Evolutionary conservation across 108 stramenopile species (phyloP).

Genomic region (Discostella pseudostelligera): DNA sequence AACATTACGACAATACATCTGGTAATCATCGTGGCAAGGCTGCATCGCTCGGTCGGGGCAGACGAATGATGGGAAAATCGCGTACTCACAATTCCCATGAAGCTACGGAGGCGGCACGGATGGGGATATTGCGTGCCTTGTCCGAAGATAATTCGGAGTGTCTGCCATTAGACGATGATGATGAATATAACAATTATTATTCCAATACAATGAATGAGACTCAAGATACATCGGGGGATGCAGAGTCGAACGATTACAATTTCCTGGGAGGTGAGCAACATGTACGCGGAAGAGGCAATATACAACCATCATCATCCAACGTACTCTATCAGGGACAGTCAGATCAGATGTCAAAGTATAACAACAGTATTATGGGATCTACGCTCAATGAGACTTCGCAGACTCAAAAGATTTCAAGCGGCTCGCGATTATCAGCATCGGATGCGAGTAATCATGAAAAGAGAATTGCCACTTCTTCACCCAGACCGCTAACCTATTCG

Average conservation of each 20-base stretch:
- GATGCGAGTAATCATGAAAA: not conserved
- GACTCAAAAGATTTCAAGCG: not conserved
- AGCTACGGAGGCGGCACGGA: slow-evolving; percentile 30
- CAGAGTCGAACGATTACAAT: not conserved
- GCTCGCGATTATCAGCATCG: not conserved
- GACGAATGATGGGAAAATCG: not conserved
- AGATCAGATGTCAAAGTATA: slow-evolving; percentile 3
- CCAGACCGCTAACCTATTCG: not conserved
- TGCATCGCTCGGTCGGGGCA: not conserved
- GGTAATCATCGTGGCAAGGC: not conserved
- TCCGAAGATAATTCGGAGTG: slow-evolving; percentile 41
- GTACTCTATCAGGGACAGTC: slow-evolving; percentile 7
- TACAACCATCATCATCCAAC: not conserved
- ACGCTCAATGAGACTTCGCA: not conserved
- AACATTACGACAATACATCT: slow-evolving; percentile 1
- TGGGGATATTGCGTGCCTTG: slow-evolving; percentile 31
- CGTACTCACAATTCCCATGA: slow-evolving; percentile 2
- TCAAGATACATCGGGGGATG: not conserved
- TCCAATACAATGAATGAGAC: not conserved
- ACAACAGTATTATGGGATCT: slow-evolving; percentile 9
- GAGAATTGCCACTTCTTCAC: not conserved
- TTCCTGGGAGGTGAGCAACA: not conserved
- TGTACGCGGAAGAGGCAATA: not conserved
- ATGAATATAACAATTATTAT: not conserved
- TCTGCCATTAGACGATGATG: slow-evolving; percentile 27